Evolutionary conservation across 352 stramenopile genomes (phyloP), one percentile per base, ranked within the genome.

Genomic region (Globisporangium nagaii): DNA sequence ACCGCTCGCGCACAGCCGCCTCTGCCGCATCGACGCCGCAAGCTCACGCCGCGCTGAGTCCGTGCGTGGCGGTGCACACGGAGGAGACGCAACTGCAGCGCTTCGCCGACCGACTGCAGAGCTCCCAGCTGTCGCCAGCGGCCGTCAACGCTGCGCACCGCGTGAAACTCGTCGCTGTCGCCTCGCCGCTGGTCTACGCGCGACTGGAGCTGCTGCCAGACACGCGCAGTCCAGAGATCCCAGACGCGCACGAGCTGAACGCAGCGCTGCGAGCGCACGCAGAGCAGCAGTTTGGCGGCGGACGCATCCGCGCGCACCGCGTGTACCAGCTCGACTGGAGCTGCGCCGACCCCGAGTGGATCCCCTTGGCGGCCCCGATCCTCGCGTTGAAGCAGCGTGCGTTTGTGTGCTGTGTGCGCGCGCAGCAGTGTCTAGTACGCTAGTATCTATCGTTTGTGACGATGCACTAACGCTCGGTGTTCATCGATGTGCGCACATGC

Each of bases 251-350:
- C 24, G 36, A 28, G 2, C 36, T 35, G 1, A 63, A 62, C 7
- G 45, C 44, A 1, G 10, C 25, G 17, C 44, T 68, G 4, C 49
- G 45, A 24, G 4, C 9, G n/a, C 24, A 27, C 2, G 20, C 45
- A 9, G 40, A 44, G 31, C 7, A 24, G 3, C 37, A 52, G 2
- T 62, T 75, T 12, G 62, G 62, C 15, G 9, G 28, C 2, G 70
- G 72, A 5, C 66, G 74, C 45, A 81, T 84, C 28, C 59, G 62
- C 2, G 72, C 72, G 7, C 75, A 86, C 40, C 72, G 72, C 7
- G 51, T 86, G 15, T 84, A 86, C 55, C 60, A 66, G n/a, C 53
- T 86, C 22, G 62, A 79, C 52, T 53, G 52, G 58, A 66, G 63
- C 61, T 83, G 70, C 56, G 25, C 32, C 6, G 70, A 86, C 35